phyloP scores from a whole-genome alignment of 768 basidiomycete genomes.

The Russula foetens region DNA sequence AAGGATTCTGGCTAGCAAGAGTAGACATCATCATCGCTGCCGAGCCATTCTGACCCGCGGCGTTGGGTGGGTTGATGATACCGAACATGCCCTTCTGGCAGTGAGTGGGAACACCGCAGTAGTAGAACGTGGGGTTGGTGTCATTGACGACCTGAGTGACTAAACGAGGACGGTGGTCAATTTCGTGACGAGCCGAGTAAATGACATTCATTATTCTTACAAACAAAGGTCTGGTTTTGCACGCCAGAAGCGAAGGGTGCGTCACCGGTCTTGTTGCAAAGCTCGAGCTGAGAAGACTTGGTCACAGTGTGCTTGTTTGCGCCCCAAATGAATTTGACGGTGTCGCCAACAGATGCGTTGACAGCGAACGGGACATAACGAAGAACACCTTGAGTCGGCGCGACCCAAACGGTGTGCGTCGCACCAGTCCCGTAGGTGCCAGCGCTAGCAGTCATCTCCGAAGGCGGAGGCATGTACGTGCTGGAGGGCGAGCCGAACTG shows the following conservation, averaged over 20 bases:
- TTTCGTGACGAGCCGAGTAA: constrained; percentile 18
- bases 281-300: constrained; percentile 54
- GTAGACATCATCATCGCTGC: constrained; percentile 46
- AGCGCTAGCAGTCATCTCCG: constrained; percentile 16
- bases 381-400: constrained; percentile 66
- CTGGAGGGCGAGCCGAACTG: constrained; percentile 38
- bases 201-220: constrained; percentile 25
- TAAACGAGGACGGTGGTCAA: background rate
- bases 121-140: constrained; percentile 67
- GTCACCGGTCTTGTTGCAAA: constrained; percentile 67
- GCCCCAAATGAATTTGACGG: constrained; percentile 68
- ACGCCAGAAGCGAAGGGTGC: constrained; percentile 55
- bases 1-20: constrained; percentile 34
- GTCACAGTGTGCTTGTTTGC: constrained; percentile 81
- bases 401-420: constrained; percentile 72
- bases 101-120: constrained; percentile 62
- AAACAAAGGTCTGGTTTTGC: constrained; percentile 56
- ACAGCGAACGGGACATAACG: constrained; percentile 69
- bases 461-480: constrained; percentile 25
- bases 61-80: constrained; percentile 60
- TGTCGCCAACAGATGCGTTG: constrained; percentile 72
- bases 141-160: constrained; percentile 67
- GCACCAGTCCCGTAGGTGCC: constrained; percentile 41
- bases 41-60: constrained; percentile 36
- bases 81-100: constrained; percentile 85